Evolutionary conservation across 148 eudicot genomes (phyloP).

Genomic region (Chenopodium album): DNA sequence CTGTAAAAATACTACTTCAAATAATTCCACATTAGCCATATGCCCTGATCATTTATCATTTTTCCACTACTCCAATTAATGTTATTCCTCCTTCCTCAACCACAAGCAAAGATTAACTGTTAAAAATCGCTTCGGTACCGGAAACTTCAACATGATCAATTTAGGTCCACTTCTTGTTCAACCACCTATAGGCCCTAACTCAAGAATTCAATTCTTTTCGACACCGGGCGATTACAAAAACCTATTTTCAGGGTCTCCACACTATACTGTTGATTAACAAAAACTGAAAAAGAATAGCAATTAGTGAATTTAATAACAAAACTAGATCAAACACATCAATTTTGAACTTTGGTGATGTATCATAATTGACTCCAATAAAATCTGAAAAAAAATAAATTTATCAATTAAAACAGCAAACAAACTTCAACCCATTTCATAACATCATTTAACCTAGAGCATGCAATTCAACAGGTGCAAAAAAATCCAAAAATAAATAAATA

Average conservation of each 20-base stretch:
- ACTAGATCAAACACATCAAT: not conserved
- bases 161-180: not conserved
- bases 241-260: no score
- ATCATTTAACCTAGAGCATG: not conserved
- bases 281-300: not conserved
- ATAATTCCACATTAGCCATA: not conserved
- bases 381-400: not conserved
- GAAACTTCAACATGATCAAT: not conserved
- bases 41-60: not conserved
- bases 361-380: not conserved
- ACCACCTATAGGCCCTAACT: not conserved
- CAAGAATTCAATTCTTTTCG: not conserved
- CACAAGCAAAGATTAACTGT: not conserved
- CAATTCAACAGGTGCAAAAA: not conserved
- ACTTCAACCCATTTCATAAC: not conserved
- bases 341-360: not conserved
- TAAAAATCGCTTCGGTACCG: not conserved
- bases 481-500: not conserved
- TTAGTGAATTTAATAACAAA: not conserved
- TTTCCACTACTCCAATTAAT: no score
- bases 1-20: not conserved
- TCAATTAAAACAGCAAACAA: not conserved
- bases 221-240: not conserved
- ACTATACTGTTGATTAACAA: no score
- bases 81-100: not conserved